Conservation (phyloP, 441 rosid species). For the Mallotus repandus region DNA sequence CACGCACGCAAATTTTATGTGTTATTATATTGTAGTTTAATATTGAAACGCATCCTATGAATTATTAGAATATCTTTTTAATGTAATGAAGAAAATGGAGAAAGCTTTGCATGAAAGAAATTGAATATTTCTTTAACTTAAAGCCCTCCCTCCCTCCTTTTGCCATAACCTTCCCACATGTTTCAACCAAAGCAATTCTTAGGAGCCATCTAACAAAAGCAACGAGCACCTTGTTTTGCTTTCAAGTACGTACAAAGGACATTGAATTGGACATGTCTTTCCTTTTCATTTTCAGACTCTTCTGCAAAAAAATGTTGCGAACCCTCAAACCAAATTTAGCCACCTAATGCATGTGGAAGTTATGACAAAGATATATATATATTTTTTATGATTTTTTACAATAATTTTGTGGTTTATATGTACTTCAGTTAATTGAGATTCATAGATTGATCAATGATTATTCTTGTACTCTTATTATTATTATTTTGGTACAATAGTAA, state of each 20-base stretch:
- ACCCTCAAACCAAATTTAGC: neutral
- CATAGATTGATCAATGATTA: neutral
- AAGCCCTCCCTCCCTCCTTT: conserved; percentile 17
- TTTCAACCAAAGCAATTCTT: conserved; percentile 16
- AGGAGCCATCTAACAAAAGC: conserved; percentile 14
- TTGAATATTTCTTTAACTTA: conserved; percentile 26
- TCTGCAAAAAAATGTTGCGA: neutral
- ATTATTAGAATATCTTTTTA: no score
- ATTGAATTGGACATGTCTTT: neutral
- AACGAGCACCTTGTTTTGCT: conserved; percentile 19
- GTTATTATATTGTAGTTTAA: neutral
- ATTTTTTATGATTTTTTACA: no score
- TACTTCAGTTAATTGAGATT: neutral
- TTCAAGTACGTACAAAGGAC: conserved; percentile 1
- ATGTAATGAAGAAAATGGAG: conserved; percentile 12
- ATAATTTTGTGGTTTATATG: neutral
- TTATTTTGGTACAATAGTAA: no score
- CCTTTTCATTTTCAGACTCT: neutral
- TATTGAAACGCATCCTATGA: neutral
- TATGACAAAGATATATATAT: neutral
- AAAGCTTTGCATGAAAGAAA: conserved; percentile 47
- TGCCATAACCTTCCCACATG: conserved; percentile 15
- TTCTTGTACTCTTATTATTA: no score
- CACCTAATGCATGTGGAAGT: neutral
- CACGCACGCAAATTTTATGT: no score